Evolutionary conservation across 2,329 filamentous ascomycete species (phyloP).

Genomic region (Fusarium anthophilum): DNA sequence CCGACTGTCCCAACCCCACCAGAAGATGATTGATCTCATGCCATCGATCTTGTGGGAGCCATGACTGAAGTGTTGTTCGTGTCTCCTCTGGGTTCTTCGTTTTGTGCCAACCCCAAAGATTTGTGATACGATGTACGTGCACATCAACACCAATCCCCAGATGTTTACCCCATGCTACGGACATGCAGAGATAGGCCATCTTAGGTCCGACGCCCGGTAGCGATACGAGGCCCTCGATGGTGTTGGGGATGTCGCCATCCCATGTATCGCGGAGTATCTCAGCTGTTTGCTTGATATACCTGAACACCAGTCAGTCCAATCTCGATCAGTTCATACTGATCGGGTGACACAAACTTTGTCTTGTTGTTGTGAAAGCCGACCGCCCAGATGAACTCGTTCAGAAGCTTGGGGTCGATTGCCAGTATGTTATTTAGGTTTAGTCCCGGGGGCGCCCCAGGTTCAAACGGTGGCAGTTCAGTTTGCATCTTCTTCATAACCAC

Average conservation of each 20-base stretch:
- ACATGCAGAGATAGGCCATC: slow-evolving; percentile 91
- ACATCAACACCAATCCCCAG: slow-evolving; percentile 90
- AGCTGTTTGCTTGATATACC: slow-evolving; percentile 77
- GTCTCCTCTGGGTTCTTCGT: slow-evolving; percentile 87
- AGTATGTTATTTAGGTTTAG: slow-evolving; percentile 83
- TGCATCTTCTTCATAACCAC: slow-evolving; percentile 83
- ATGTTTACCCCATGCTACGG: slow-evolving; percentile 69
- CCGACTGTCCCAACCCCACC: slow-evolving; percentile 87
- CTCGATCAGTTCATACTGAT: not conserved
- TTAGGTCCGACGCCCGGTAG: slow-evolving; percentile 92
- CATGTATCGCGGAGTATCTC: slow-evolving; percentile 76
- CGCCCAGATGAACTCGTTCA: slow-evolving; percentile 80
- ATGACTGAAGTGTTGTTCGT: slow-evolving; percentile 76
- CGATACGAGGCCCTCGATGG: slow-evolving; percentile 76
- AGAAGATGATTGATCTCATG: slow-evolving; percentile 91
- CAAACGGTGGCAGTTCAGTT: slow-evolving; percentile 70
- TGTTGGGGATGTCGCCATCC: slow-evolving; percentile 80
- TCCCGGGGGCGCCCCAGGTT: slow-evolving; percentile 56
- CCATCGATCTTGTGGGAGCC: slow-evolving; percentile 88
- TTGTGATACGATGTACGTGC: slow-evolving; percentile 93
- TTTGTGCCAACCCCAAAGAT: slow-evolving; percentile 91
- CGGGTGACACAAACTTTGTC: slow-evolving; percentile 62
- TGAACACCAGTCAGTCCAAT: slow-evolving; percentile 39
- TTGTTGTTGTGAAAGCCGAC: slow-evolving; percentile 98
- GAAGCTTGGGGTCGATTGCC: slow-evolving; percentile 69